Evolutionary conservation across 208 protist genomes (phyloP), one percentile per base, ranked within the genome.

Genomic region (Leishmania amazonensis): DNA sequence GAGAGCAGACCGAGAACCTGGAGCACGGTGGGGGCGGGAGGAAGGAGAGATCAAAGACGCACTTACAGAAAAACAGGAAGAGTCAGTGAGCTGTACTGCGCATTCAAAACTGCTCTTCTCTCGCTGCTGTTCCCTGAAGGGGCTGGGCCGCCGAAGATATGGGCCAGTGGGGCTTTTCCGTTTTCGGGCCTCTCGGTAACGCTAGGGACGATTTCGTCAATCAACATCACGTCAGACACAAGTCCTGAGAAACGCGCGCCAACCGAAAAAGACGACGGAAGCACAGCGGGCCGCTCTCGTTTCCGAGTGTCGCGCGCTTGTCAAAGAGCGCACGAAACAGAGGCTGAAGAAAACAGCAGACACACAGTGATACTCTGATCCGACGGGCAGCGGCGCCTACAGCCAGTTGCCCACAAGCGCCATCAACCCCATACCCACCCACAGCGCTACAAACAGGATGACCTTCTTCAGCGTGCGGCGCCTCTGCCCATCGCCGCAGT

Each of bases 391-490:
- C 3, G 45, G 53, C 17, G 15, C 8, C 47, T 81, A 92, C 78
- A 92, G 72, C 86, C 84, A 92, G 49, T 92, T 89, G 35, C 88
- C 88, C 24, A 92, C 82, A 35, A 78, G 65, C 2, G 88, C 86
- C 88, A 92, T 92, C 38, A 92, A 51, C 1, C 83, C 72, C 86
- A 90, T 90, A 28, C 88, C 88, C 8, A 84, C 24, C 87, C 88
- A 92, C 68, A 92, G 13, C 1, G 86, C 83, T 40, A 62, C 68
- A 38, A 80, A 92, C 28, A 92, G 70, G 35, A 67, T 54, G 31
- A 62, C 47, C 78, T 87, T 86, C 67, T 84, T 80, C 28, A 1
- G 0, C 15, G n/a, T 35, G 40, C 83, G 53, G 15, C 68, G 45
- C 57, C 11, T 21, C 60, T 78, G 53, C 9, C 60, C 86, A 8